phyloP scores from a whole-genome alignment of 345 rosid genomes.

The Ailanthus altissimus region DNA sequence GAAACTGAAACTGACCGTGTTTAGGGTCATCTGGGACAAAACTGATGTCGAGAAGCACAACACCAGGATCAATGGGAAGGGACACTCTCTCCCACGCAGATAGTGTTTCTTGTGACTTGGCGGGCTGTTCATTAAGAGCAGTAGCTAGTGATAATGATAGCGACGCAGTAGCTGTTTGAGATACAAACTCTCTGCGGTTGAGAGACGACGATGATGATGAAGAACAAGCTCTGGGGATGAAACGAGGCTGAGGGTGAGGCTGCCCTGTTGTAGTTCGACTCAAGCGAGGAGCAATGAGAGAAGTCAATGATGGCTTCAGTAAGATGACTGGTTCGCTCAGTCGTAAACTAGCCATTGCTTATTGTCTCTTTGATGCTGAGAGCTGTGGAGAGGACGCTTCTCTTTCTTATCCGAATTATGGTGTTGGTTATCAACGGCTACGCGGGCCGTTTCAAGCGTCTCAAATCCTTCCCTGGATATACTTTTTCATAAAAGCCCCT shows the following conservation, averaged over 20 bases:
- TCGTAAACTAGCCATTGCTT: conserved; percentile 46
- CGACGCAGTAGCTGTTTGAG: conserved; percentile 51
- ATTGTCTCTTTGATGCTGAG: too few relatives aligned
- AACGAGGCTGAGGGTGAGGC: conserved; percentile 33
- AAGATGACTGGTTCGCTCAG: conserved; percentile 33
- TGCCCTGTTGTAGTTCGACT: too few relatives aligned
- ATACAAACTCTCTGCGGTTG: conserved; percentile 49
- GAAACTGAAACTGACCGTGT: conserved; percentile 45
- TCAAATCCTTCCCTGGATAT: too few relatives aligned
- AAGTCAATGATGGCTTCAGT: conserved; percentile 38
- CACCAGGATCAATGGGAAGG: conserved; percentile 86
- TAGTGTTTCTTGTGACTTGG: conserved; percentile 56
- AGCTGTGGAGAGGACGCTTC: not conserved
- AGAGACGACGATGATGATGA: conserved; percentile 27
- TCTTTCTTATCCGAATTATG: conserved; percentile 36
- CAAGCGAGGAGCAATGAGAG: too few relatives aligned
- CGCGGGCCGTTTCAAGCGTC: conserved; percentile 25
- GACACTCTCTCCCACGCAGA: conserved; percentile 78
- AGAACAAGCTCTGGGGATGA: conserved; percentile 40
- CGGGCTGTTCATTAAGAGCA: conserved; percentile 28
- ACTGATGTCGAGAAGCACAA: conserved; percentile 91
- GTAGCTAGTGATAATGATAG: conserved; percentile 38
- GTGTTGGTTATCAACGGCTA: conserved; percentile 25
- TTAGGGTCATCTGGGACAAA: conserved; percentile 76
- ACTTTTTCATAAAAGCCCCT: too few relatives aligned